phyloP scores from a whole-genome alignment of 148 eudicot genomes.

The Simmondsia chinensis region DNA sequence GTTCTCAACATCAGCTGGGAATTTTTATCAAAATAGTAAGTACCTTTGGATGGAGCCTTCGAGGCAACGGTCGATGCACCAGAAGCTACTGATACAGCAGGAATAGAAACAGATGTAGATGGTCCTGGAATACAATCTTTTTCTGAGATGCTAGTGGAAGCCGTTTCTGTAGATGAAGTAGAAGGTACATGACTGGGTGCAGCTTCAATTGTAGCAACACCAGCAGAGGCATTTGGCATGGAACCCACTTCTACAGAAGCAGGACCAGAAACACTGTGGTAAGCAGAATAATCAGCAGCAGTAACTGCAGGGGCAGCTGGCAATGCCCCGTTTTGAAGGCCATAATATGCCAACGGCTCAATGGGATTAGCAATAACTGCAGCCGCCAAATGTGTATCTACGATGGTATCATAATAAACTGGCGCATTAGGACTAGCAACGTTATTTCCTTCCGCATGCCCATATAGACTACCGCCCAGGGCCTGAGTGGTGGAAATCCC shows the following conservation, averaged over 20 bases:
- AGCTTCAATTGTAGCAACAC: constrained; percentile 14
- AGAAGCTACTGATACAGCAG: constrained; percentile 21
- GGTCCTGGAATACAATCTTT: constrained; percentile 26
- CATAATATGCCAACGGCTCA: constrained; percentile 48
- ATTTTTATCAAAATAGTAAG: neutral
- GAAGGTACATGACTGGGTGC: constrained; percentile 22
- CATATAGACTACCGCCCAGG: constrained; percentile 29
- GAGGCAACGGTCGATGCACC: constrained; percentile 19
- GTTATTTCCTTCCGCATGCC: constrained; percentile 36
- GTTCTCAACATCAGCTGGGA: neutral
- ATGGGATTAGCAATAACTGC: constrained; percentile 29
- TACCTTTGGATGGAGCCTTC: constrained; percentile 69
- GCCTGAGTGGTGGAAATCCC: constrained; percentile 23
- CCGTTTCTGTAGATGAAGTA: constrained; percentile 22
- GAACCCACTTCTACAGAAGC: constrained; percentile 13
- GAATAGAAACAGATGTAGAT: constrained; percentile 26
- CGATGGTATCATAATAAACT: constrained; percentile 35
- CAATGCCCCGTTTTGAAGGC: constrained; percentile 39
- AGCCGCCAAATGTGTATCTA: constrained; percentile 31
- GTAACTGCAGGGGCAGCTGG: constrained; percentile 23
- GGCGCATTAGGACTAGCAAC: constrained; percentile 27
- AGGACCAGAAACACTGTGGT: constrained; percentile 17
- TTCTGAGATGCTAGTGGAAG: constrained; percentile 24
- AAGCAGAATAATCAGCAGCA: constrained; percentile 21
- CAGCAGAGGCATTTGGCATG: constrained; percentile 14